Conservation (phyloP, 805 yeast species). For the Isabelozyma pseudorhagii region DNA sequence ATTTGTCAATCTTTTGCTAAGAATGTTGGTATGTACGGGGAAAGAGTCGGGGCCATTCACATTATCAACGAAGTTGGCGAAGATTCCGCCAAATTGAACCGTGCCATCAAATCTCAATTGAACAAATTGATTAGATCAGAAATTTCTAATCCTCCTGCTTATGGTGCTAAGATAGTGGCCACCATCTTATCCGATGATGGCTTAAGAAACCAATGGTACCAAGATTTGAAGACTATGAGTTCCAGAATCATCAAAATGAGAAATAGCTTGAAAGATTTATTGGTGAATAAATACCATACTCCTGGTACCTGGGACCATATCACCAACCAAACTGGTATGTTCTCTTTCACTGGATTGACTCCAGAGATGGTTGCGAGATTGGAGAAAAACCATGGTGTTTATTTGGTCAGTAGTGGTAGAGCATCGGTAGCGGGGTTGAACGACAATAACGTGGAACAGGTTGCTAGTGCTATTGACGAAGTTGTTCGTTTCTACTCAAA, state of each 20-base stretch:
- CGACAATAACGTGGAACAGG: conserved; percentile 68
- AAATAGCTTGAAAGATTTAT: conserved; percentile 54
- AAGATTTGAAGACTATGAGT: conserved; percentile 84
- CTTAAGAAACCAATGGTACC: conserved; percentile 74
- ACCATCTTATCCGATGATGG: conserved; percentile 65
- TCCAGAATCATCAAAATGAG: conserved; percentile 82
- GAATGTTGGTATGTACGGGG: conserved; percentile 96
- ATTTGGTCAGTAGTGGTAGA: conserved; percentile 79
- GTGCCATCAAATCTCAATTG: conserved; percentile 72
- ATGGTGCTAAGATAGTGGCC: conserved; percentile 90
- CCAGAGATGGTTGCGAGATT: conserved; percentile 74
- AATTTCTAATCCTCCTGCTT: conserved; percentile 91
- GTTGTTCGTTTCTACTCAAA: conserved; percentile 49
- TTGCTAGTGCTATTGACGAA: conserved; percentile 79
- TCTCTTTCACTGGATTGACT: conserved; percentile 86
- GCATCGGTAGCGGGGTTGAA: conserved; percentile 94
- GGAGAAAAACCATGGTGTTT: conserved; percentile 76
- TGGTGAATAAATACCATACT: conserved; percentile 56
- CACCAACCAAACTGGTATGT: conserved; percentile 91
- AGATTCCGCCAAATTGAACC: conserved; percentile 35
- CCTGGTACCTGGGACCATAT: conserved; percentile 95
- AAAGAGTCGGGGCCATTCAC: conserved; percentile 93
- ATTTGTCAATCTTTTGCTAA: conserved; percentile 96
- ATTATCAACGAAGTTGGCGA: conserved; percentile 44
- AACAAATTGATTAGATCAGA: conserved; percentile 75